A percentile compares a stretch with the other conserved stretches of the same genome.
Conservation (phyloP, 192 early-diverging fungal species). For the Coemansia sp. region DNA sequence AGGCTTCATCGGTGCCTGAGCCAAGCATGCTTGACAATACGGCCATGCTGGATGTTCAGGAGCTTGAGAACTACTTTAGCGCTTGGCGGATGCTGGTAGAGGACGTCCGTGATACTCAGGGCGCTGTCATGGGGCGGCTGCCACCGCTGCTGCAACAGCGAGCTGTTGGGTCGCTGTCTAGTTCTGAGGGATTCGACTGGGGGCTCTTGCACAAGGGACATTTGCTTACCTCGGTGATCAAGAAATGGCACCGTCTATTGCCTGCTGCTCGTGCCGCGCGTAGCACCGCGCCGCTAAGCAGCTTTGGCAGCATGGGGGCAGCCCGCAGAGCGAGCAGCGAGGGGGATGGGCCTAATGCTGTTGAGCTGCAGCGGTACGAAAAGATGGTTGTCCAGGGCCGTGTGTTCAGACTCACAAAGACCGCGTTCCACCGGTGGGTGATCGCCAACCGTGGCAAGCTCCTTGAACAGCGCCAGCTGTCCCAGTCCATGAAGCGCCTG, state of each 20-base stretch:
- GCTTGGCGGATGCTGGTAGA: constrained; percentile 25
- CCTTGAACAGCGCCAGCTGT: constrained; percentile 13
- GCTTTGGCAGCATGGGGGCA: not conserved
- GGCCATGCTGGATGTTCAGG: not conserved
- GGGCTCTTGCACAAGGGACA: constrained; percentile 11
- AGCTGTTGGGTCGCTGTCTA: not conserved
- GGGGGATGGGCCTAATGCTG: constrained; percentile 10
- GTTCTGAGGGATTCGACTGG: constrained; percentile 27
- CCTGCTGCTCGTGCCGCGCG: not conserved
- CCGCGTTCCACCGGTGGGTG: constrained; percentile 17
- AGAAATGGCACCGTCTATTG: not conserved
- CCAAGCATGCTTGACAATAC: not conserved
- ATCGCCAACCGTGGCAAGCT: constrained; percentile 18
- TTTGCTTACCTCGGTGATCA: constrained; percentile 6
- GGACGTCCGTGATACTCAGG: constrained; percentile 9
- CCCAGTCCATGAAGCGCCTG: not conserved
- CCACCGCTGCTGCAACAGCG: constrained; percentile 5
- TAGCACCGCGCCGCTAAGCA: not conserved
- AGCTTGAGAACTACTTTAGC: constrained; percentile 19
- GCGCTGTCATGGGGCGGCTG: not conserved
- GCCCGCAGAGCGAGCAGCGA: not conserved
- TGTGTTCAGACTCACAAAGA: not conserved
- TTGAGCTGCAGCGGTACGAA: constrained; percentile 16
- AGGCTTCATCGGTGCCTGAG: not conserved
- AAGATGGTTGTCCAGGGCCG: not conserved